Evolutionary conservation across 2,329 filamentous ascomycete genomes (phyloP), one percentile per base, ranked within the genome.

Genomic region (Alternaria angustiovoidea): DNA sequence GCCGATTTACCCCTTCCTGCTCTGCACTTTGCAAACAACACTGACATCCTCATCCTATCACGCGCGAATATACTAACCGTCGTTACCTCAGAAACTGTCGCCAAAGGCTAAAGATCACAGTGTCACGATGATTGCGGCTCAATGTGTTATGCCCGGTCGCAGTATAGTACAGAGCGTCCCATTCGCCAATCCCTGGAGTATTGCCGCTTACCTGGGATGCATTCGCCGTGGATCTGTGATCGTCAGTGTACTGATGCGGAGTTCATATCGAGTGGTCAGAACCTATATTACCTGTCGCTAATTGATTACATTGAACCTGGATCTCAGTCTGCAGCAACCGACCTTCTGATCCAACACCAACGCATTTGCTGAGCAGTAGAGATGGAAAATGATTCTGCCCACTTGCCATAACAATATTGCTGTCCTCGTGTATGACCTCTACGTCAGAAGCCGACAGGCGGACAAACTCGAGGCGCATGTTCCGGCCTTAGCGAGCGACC

Each of bases 251-350:
- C 39, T 42, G 59, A 47, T 58, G 47, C 55, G 41, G 46, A 38
- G 34, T 54, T 58, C 42, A 65, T 66, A 54, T 68, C 59, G 48
- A 64, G 57, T 62, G 62, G 61, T 47, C 62, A 63, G 66, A 62
- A 59, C 52, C 65, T 71, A 72, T 58, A 74, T 75, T 75, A 63
- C 62, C 59, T 54, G 70, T 64, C 64, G 60, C 34, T 57, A 20
- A 52, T 62, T 64, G 59, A 74, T 74, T 74, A 73, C 69, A 62
- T 72, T 73, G 67, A 74, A 74, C 65, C 69, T 54, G 57, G 54
- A 51, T 36, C 53, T 57, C 57, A 42, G 57, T 48, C 52, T 28
- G 32, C 55, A 46, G 43, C 58, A 54, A 28, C 60, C 46, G 38
- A 62, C 36, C 44, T 42, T 18, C 47, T 39, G 28, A 28, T n/a